phyloP scores from a whole-genome alignment of 192 early-diverging fungal species.

The Linnemannia exigua region DNA sequence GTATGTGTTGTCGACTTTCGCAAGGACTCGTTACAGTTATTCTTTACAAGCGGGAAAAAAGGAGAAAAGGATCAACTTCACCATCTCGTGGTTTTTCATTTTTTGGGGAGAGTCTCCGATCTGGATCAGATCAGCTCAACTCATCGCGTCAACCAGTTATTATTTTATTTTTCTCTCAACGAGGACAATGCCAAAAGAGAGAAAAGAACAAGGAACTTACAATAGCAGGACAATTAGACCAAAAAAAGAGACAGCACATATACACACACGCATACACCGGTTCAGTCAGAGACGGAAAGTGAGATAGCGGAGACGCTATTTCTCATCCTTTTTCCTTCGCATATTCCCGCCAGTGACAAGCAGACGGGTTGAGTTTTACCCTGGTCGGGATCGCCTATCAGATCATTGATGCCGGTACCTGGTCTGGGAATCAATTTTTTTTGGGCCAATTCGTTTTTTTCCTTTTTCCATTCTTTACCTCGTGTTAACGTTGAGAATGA shows the following conservation, averaged over 20 bases:
- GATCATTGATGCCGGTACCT: neutral
- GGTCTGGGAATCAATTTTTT: slow-evolving; percentile 1
- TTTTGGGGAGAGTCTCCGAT: neutral
- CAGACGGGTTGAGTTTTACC: neutral
- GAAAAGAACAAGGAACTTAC: neutral
- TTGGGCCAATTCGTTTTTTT: neutral
- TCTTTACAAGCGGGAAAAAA: neutral
- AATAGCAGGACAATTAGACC: neutral
- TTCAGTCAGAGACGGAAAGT: neutral
- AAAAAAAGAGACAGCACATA: neutral
- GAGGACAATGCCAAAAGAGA: neutral
- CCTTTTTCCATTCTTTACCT: neutral
- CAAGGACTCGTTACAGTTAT: neutral
- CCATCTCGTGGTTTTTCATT: slow-evolving; percentile 9
- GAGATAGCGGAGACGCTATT: neutral
- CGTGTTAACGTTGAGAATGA: neutral
- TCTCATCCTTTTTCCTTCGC: neutral
- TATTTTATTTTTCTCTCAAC: neutral
- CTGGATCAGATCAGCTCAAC: neutral
- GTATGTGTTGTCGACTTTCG: neutral
- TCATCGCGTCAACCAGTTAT: neutral
- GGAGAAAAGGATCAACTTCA: neutral
- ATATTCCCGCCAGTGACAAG: neutral
- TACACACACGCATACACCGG: neutral
- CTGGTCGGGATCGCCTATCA: neutral